Conservation (phyloP, 75 land plant genomes). For the Selaginella moellendorffii region DNA sequence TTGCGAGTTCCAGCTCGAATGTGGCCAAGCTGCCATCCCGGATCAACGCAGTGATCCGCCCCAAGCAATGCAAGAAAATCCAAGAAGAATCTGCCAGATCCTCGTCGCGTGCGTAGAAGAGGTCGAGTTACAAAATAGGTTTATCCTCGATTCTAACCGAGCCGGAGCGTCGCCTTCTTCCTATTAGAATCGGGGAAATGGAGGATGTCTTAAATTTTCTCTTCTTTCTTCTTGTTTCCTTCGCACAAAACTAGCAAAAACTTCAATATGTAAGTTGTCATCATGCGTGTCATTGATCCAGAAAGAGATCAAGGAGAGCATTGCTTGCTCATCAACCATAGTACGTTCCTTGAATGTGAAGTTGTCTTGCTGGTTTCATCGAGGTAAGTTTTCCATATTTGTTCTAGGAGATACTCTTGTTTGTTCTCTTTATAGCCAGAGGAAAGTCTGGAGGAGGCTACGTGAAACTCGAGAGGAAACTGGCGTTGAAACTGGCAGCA, state of each 20-base stretch:
- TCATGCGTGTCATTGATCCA: slow-evolving; percentile 3
- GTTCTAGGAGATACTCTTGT: neutral
- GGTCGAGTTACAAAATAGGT: too few relatives aligned
- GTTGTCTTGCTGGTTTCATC: slow-evolving; percentile 6
- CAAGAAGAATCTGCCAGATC: too few relatives aligned
- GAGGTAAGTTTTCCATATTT: slow-evolving; percentile 1
- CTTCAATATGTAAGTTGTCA: neutral
- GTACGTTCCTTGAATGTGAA: slow-evolving; percentile 2
- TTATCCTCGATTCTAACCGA: slow-evolving; percentile 12
- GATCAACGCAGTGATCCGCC: too few relatives aligned
- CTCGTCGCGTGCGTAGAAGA: too few relatives aligned
- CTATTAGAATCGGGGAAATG: slow-evolving; percentile 18
- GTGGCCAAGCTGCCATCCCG: too few relatives aligned
- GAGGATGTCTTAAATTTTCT: slow-evolving; percentile 33
- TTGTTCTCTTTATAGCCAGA: neutral
- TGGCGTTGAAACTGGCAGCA: neutral
- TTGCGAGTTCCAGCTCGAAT: too few relatives aligned
- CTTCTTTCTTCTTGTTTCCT: neutral
- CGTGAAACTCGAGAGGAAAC: slow-evolving; percentile 5
- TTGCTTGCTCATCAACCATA: slow-evolving; percentile 1
- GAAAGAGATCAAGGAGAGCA: slow-evolving; percentile 3
- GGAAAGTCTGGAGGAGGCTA: neutral
- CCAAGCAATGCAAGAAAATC: too few relatives aligned
- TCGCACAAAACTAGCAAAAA: neutral
- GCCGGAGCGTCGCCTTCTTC: slow-evolving; percentile 13